Percentiles rank a stretch among this genome's conserved stretches.
phyloP scores from a whole-genome alignment of 2,329 filamentous ascomycete genomes.

The Verticillium alfalfae region DNA sequence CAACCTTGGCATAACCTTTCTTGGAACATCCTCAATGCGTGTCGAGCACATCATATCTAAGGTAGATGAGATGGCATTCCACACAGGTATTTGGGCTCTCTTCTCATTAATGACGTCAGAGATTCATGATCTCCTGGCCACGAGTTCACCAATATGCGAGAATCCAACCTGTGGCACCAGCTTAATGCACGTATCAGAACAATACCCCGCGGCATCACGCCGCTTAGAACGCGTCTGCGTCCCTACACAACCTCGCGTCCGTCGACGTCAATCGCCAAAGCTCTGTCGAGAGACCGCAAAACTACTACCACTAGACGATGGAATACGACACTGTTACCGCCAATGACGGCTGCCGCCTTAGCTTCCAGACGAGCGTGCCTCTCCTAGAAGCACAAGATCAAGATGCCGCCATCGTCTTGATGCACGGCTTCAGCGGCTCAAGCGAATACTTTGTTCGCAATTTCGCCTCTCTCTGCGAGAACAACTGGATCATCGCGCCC shows the following conservation, averaged over 20 bases:
- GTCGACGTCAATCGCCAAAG: not conserved
- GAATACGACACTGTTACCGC: slow-evolving; percentile 18
- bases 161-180: not conserved
- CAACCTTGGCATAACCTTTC: too few relatives aligned
- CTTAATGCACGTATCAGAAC: not conserved
- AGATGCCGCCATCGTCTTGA: slow-evolving; percentile 23
- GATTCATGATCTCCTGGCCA: not conserved
- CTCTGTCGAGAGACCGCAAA: not conserved
- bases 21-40: too few relatives aligned
- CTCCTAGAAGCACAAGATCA: slow-evolving; percentile 4
- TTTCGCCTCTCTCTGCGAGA: slow-evolving; percentile 15
- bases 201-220: not conserved
- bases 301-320: slow-evolving; percentile 15
- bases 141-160: not conserved
- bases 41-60: too few relatives aligned
- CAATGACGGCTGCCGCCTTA: slow-evolving; percentile 26
- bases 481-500: slow-evolving; percentile 29
- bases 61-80: too few relatives aligned
- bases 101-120: not conserved
- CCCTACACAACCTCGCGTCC: not conserved
- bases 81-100: not conserved
- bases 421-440: slow-evolving; percentile 35
- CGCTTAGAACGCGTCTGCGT: not conserved
- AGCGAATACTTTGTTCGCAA: slow-evolving; percentile 31
- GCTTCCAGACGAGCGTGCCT: slow-evolving; percentile 27